Percentiles rank a stretch among this genome's conserved stretches.
Evolutionary conservation across 2,329 filamentous ascomycete genomes (phyloP).

Genomic region (Alternaria triticina): DNA sequence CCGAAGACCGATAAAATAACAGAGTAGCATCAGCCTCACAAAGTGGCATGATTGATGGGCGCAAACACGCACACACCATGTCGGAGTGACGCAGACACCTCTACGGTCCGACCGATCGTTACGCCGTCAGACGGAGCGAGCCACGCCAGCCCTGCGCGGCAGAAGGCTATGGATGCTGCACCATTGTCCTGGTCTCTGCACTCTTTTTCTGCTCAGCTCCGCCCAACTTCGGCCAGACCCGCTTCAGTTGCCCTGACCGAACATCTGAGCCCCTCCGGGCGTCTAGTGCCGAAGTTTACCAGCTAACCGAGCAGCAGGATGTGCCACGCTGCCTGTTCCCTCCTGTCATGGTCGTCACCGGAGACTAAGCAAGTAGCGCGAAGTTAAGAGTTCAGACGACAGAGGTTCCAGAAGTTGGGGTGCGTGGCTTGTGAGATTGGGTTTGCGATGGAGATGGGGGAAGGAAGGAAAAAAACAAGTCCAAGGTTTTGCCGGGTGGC

Average conservation of each 20-base stretch:
- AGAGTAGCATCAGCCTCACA: constrained; percentile 5
- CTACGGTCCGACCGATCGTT: constrained; percentile 1
- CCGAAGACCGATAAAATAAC: constrained; percentile 2
- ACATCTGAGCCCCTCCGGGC: not conserved
- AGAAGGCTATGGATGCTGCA: not conserved
- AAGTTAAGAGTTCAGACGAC: constrained; percentile 7
- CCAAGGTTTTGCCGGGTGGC: not conserved
- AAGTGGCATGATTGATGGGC: not conserved
- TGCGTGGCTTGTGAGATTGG: not conserved
- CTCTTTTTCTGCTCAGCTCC: constrained; percentile 4
- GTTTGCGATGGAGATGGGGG: not conserved
- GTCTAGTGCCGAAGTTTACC: constrained; percentile 3
- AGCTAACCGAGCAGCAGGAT: not conserved
- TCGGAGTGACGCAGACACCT: not conserved
- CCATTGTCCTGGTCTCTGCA: not conserved
- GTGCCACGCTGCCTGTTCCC: constrained; percentile 1
- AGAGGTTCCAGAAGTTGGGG: constrained; percentile 16
- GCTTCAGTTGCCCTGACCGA: constrained; percentile 9
- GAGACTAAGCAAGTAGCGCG: constrained; percentile 10
- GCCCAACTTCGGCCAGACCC: constrained; percentile 15
- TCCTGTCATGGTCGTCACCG: not conserved
- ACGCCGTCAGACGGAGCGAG: constrained; percentile 3
- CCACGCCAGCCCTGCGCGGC: not conserved
- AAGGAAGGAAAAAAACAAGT: not conserved
- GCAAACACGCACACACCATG: not conserved